Evolutionary conservation across 169 alveolate species (phyloP).

Genomic region (Toxoplasma gondii): DNA sequence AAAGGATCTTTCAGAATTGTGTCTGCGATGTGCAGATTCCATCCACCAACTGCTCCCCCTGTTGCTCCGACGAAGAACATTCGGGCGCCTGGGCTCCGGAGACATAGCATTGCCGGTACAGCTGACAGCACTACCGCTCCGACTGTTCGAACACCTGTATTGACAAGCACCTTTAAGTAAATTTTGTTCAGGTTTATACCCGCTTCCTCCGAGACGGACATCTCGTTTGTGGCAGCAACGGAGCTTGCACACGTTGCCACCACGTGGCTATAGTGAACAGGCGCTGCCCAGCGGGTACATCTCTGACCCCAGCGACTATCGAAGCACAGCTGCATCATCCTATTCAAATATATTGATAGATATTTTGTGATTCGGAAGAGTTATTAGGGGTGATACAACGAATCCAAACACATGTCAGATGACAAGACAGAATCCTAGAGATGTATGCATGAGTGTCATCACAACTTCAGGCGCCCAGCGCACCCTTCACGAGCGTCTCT

Average conservation of each 20-base stretch:
- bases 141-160: background rate
- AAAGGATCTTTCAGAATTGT: background rate
- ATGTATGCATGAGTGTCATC: too few species aligned
- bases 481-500: too few species aligned
- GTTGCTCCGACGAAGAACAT: slow-evolving; percentile 11
- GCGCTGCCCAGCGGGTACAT: background rate
- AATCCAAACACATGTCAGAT: too few species aligned
- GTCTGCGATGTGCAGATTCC: slow-evolving; percentile 13
- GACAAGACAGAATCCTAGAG: too few species aligned
- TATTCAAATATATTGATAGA: too few species aligned
- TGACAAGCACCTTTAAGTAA: background rate
- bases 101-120: background rate
- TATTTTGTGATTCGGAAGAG: too few species aligned
- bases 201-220: background rate
- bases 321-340: too few species aligned
- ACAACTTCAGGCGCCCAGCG: too few species aligned
- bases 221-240: background rate
- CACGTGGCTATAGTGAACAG: background rate
- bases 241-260: background rate
- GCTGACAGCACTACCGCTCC: slow-evolving; percentile 32
- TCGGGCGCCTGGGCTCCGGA: background rate
- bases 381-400: too few species aligned
- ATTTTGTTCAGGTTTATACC: background rate
- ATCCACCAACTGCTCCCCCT: slow-evolving; percentile 18
- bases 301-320: too few species aligned